These are phyloP conservation scores for Colletotrichum sp. DNA, from an alignment of 2,329 filamentous ascomycete species.

Conservation along the genomic window DNA sequence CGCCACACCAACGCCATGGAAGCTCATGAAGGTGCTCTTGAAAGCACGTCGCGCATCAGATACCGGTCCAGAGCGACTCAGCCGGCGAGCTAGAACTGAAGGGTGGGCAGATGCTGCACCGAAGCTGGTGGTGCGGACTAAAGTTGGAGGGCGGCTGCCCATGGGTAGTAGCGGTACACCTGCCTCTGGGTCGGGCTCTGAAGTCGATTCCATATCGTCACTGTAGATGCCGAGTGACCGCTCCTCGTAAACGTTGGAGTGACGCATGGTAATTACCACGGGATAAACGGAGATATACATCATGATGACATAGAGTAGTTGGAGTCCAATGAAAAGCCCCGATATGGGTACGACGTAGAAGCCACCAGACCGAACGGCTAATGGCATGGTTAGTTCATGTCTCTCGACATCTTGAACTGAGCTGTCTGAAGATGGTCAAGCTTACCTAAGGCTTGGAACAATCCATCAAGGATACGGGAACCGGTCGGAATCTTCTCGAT, in stretches of 20 bases:
- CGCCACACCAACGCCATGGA: background rate
- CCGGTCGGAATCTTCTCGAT: constrained; percentile 56
- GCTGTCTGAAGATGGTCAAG: background rate
- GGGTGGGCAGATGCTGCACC: background rate
- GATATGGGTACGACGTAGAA: constrained; percentile 70
- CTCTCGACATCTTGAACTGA: fast-evolving
- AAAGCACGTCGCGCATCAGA: background rate
- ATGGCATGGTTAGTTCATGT: background rate
- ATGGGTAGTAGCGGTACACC: background rate
- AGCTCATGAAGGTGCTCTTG: background rate
- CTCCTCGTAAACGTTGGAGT: constrained; percentile 76
- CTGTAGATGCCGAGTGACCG: constrained; percentile 66
- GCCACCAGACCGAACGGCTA: constrained; percentile 68
- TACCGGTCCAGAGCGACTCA: background rate
- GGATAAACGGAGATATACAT: constrained; percentile 72
- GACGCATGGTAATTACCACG: constrained; percentile 68
- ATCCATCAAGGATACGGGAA: constrained; percentile 64
- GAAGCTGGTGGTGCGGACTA: background rate
- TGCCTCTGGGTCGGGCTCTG: background rate
- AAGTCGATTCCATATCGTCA: constrained; percentile 28
- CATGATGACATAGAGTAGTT: constrained; percentile 66
- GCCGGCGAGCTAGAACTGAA: background rate
- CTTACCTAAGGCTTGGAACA: constrained; percentile 67
- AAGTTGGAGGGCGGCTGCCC: background rate
- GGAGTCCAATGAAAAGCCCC: constrained; percentile 59